Percentiles rank a stretch among this genome's conserved stretches.
These are phyloP conservation scores for Crinitomyces ghanaensis DNA, from an alignment of 805 yeast genomes.

Conservation along the genomic window DNA sequence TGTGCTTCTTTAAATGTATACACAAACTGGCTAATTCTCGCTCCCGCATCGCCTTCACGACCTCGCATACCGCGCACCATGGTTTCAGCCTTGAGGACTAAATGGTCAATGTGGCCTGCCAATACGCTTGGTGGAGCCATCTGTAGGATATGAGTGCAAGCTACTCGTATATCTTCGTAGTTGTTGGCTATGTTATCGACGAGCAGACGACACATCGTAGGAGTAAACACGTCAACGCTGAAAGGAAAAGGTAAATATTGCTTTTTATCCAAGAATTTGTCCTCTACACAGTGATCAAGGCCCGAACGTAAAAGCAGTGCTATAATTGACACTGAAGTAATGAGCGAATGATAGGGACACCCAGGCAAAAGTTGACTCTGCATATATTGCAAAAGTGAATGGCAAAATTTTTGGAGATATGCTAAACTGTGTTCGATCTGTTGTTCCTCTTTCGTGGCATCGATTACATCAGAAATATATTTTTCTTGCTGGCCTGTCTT, in stretches of 20 bases:
- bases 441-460: background rate
- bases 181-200: constrained; percentile 55
- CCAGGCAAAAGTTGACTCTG: constrained; percentile 40
- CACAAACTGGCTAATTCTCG: constrained; percentile 48
- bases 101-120: constrained; percentile 15
- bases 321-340: constrained; percentile 39
- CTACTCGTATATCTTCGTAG: constrained; percentile 63
- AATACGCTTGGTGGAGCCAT: constrained; percentile 31
- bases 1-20: constrained; percentile 24
- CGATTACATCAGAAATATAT: too few species aligned
- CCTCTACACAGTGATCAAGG: constrained; percentile 36
- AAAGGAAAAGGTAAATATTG: constrained; percentile 41
- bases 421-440: constrained; percentile 1
- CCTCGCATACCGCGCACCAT: constrained; percentile 33
- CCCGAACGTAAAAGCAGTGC: constrained; percentile 41
- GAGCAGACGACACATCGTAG: constrained; percentile 35
- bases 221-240: constrained; percentile 32
- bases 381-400: constrained; percentile 29
- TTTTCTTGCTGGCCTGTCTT: too few species aligned
- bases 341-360: constrained; percentile 42
- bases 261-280: constrained; percentile 26
- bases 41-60: constrained; percentile 71
- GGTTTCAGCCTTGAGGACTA: constrained; percentile 15
- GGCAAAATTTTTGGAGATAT: constrained; percentile 32
- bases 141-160: constrained; percentile 36